Percentiles rank a stretch among this genome's conserved stretches.
Conservation (phyloP, 495 filamentous ascomycete genomes). For the Tirmania nivea region DNA sequence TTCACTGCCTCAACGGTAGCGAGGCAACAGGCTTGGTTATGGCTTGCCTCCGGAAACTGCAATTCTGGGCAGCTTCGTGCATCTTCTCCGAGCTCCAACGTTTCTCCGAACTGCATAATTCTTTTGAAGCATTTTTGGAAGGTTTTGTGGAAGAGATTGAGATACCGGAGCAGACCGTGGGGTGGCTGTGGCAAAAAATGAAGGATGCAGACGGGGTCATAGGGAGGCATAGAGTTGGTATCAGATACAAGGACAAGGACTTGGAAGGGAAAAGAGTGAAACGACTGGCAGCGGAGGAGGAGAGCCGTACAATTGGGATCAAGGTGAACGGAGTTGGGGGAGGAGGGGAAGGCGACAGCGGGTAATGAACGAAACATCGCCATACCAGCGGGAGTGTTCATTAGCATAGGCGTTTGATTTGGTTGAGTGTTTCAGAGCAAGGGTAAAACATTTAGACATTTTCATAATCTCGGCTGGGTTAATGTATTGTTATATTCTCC, state of each 20-base stretch:
- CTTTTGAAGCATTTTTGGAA: constrained; percentile 13
- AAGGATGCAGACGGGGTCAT: constrained; percentile 9
- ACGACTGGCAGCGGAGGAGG: neutral
- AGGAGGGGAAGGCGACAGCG: no score
- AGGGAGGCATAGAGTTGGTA: constrained; percentile 5
- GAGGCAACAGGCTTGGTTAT: constrained; percentile 14
- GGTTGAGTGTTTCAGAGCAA: no score
- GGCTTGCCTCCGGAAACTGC: constrained; percentile 10
- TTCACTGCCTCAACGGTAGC: constrained; percentile 15
- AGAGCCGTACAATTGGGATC: neutral
- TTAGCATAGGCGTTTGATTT: no score
- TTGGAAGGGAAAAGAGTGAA: neutral
- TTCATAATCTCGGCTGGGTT: no score
- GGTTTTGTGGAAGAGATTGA: constrained; percentile 8
- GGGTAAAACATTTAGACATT: no score
- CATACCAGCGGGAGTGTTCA: no score
- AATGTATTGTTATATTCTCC: no score
- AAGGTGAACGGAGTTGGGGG: neutral
- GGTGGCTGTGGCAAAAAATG: constrained; percentile 12
- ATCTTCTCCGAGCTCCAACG: constrained; percentile 14
- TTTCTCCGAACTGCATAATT: constrained; percentile 10
- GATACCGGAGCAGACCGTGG: constrained; percentile 2
- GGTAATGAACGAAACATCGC: no score
- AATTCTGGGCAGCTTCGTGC: constrained; percentile 11
- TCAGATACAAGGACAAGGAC: constrained; percentile 4